Conservation (phyloP, 106 monocot species). For the Acorus calamus region DNA sequence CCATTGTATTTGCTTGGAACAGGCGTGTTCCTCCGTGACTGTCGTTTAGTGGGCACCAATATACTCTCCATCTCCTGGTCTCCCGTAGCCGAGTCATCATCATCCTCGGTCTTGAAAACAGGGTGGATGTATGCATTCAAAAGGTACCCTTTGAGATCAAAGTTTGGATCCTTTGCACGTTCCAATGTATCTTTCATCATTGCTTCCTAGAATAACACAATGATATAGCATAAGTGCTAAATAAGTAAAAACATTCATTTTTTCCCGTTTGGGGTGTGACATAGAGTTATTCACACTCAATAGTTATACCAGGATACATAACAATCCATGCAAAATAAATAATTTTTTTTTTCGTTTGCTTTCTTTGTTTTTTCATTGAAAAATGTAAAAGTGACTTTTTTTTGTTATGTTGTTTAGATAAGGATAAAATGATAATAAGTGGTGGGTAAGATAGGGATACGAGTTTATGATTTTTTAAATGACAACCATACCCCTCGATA, state of each 20-base stretch:
- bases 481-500: too few relatives aligned
- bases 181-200: conserved; percentile 92
- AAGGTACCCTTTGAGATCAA: conserved; percentile 64
- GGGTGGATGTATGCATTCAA: conserved; percentile 82
- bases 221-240: background rate
- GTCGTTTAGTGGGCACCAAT: conserved; percentile 76
- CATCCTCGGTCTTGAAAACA: conserved; percentile 37
- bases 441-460: too few relatives aligned
- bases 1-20: conserved; percentile 45
- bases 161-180: conserved; percentile 63
- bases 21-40: conserved; percentile 71
- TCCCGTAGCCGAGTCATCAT: conserved; percentile 3
- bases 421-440: too few relatives aligned
- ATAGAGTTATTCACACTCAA: too few relatives aligned
- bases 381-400: too few relatives aligned
- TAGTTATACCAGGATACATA: too few relatives aligned
- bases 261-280: too few relatives aligned
- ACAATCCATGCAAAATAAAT: too few relatives aligned
- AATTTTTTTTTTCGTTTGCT: too few relatives aligned
- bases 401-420: too few relatives aligned
- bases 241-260: background rate
- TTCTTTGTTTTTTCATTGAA: too few relatives aligned
- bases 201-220: conserved; percentile 42
- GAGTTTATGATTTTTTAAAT: too few relatives aligned
- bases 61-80: conserved; percentile 24